Evolutionary conservation across 2,329 filamentous ascomycete genomes (phyloP).

Genomic region (Penicillium glabrum): DNA sequence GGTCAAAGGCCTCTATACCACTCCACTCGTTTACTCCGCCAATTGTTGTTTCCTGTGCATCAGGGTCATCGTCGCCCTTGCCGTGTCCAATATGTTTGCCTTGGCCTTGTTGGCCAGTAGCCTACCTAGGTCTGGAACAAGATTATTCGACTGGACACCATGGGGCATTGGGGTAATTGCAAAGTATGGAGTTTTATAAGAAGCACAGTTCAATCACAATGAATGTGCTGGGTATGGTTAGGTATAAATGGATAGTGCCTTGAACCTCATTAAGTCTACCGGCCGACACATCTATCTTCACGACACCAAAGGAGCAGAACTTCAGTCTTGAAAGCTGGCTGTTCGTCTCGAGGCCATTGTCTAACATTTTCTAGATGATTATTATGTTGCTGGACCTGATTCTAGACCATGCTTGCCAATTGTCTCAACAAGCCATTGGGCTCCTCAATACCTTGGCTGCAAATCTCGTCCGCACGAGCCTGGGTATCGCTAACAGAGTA

Average conservation of each 20-base stretch:
- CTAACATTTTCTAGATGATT: background rate
- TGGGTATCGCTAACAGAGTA: slow-evolving; percentile 33
- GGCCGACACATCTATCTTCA: background rate
- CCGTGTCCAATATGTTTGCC: too few relatives aligned
- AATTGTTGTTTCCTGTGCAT: too few relatives aligned
- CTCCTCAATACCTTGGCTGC: slow-evolving; percentile 25
- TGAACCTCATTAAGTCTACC: slow-evolving; percentile 25
- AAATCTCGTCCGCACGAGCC: slow-evolving; percentile 31
- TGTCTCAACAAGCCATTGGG: slow-evolving; percentile 29
- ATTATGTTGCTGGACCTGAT: background rate
- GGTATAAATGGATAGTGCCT: slow-evolving; percentile 35
- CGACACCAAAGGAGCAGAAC: too few relatives aligned
- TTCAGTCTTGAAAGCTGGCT: background rate
- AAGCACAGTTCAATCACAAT: slow-evolving; percentile 33
- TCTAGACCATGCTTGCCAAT: slow-evolving; percentile 20
- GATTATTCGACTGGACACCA: background rate
- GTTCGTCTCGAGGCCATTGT: background rate
- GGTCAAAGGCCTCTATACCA: too few relatives aligned
- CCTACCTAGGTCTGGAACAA: too few relatives aligned
- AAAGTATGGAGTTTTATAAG: slow-evolving; percentile 26
- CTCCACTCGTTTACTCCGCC: too few relatives aligned
- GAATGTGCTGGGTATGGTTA: slow-evolving; percentile 33
- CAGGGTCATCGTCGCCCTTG: too few relatives aligned
- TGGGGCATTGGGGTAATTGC: slow-evolving; percentile 24
- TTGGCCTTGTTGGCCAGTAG: too few relatives aligned